Evolutionary conservation across 176 grass and related monocot species (phyloP).

Genomic region (Carex myosuroides): DNA sequence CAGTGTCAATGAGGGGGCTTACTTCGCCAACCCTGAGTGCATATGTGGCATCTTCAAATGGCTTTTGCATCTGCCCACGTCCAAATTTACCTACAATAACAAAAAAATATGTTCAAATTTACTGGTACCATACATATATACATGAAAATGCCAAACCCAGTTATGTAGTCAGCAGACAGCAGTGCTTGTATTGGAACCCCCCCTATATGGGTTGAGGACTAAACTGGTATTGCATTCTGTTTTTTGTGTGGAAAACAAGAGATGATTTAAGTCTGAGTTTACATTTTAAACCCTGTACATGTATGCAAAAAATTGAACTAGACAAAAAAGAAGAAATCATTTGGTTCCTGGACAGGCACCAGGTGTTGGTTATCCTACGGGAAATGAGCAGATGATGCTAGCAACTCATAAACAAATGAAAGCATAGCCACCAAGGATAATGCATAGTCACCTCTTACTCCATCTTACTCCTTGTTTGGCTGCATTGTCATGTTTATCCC

Average conservation of each 20-base stretch:
- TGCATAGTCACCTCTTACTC: background rate
- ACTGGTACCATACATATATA: background rate
- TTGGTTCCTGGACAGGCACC: background rate
- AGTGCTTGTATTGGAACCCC: background rate
- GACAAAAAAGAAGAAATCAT: background rate
- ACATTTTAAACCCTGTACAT: background rate
- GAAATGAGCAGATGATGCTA: background rate
- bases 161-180: background rate
- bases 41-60: constrained; percentile 73
- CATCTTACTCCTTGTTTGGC: no score
- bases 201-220: background rate
- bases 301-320: background rate
- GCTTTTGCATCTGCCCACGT: constrained; percentile 90
- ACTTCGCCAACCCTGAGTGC: constrained; percentile 63
- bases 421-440: background rate
- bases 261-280: background rate
- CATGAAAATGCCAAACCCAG: background rate
- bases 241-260: background rate
- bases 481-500: background rate
- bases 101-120: background rate
- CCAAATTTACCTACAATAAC: constrained; percentile 57
- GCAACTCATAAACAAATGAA: background rate
- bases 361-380: background rate
- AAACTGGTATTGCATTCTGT: background rate
- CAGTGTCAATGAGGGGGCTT: constrained; percentile 77